Conservation (phyloP, 441 rosid species). For the Adansonia grandidieri region DNA sequence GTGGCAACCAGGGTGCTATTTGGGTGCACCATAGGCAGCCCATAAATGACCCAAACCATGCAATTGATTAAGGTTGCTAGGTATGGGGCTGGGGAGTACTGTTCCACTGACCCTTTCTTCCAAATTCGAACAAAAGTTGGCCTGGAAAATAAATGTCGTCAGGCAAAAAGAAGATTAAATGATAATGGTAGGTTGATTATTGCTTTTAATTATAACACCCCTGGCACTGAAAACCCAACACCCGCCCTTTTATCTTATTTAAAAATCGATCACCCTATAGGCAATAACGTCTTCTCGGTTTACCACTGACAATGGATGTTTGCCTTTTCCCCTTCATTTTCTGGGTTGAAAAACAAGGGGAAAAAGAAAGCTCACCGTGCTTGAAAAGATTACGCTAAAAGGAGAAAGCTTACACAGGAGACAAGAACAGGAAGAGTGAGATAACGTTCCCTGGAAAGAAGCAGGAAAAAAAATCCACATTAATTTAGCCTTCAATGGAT, state of each 20-base stretch:
- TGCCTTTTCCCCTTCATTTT: not conserved
- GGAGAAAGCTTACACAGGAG: slow-evolving; percentile 68
- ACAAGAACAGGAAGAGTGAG: slow-evolving; percentile 72
- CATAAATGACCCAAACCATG: slow-evolving; percentile 80
- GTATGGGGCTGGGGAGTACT: slow-evolving; percentile 75
- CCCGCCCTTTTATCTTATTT: not conserved
- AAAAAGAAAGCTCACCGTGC: not conserved
- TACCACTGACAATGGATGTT: not conserved
- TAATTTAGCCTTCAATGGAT: slow-evolving; percentile 9
- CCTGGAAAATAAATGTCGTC: slow-evolving; percentile 40
- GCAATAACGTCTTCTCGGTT: not conserved
- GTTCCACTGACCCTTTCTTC: slow-evolving; percentile 79
- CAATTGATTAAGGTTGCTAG: slow-evolving; percentile 80
- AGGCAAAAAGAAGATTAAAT: not conserved
- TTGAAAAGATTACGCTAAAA: not conserved
- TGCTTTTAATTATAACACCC: not conserved
- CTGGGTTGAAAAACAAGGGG: not conserved
- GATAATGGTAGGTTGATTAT: not conserved
- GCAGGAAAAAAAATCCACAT: not conserved
- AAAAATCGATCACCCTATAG: not conserved
- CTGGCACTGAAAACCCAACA: not conserved
- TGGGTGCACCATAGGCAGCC: slow-evolving; percentile 78
- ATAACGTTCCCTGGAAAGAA: slow-evolving; percentile 69
- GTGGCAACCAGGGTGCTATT: slow-evolving; percentile 70
- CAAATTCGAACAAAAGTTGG: slow-evolving; percentile 76